These are phyloP conservation scores for Sistotremastrum suecicum DNA, from an alignment of 768 basidiomycete species.

Conservation along the genomic window DNA sequence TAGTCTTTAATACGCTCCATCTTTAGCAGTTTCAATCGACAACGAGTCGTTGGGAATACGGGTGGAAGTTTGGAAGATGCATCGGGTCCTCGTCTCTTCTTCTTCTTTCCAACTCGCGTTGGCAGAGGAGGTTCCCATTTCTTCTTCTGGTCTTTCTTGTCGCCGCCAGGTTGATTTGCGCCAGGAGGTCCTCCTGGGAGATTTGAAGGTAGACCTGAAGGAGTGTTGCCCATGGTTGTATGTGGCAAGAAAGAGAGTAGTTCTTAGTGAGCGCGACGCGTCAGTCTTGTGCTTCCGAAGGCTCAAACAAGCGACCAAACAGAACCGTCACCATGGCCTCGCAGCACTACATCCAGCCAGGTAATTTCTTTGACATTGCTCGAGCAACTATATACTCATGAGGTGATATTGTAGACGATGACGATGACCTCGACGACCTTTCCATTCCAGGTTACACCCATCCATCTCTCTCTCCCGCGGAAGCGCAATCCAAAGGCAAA, in stretches of 20 bases:
- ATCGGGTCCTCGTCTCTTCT: slow-evolving; percentile 79
- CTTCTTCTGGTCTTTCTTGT: slow-evolving; percentile 49
- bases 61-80: slow-evolving; percentile 83
- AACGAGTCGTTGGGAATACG: slow-evolving; percentile 88
- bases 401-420: slow-evolving; percentile 36
- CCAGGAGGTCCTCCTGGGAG: slow-evolving; percentile 10
- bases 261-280: slow-evolving; percentile 17
- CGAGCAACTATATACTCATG: neutral
- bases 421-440: slow-evolving; percentile 74
- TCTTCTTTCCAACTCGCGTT: slow-evolving; percentile 95
- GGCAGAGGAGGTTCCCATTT: slow-evolving; percentile 99
- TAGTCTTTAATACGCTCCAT: slow-evolving; percentile 98
- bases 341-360: slow-evolving; percentile 65
- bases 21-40: slow-evolving; percentile 89
- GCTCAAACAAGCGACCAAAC: slow-evolving; percentile 6
- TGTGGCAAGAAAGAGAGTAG: neutral
- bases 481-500: slow-evolving; percentile 54
- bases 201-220: slow-evolving; percentile 36
- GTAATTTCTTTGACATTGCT: slow-evolving; percentile 18
- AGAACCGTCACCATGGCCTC: slow-evolving; percentile 49
- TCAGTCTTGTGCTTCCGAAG: slow-evolving; percentile 11
- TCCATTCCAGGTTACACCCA: slow-evolving; percentile 68
- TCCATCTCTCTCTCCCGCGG: slow-evolving; percentile 31
- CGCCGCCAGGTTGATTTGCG: slow-evolving; percentile 26
- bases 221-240: slow-evolving; percentile 49